Conservation (phyloP, 768 basidiomycete genomes). For the Serendipita sp. region DNA sequence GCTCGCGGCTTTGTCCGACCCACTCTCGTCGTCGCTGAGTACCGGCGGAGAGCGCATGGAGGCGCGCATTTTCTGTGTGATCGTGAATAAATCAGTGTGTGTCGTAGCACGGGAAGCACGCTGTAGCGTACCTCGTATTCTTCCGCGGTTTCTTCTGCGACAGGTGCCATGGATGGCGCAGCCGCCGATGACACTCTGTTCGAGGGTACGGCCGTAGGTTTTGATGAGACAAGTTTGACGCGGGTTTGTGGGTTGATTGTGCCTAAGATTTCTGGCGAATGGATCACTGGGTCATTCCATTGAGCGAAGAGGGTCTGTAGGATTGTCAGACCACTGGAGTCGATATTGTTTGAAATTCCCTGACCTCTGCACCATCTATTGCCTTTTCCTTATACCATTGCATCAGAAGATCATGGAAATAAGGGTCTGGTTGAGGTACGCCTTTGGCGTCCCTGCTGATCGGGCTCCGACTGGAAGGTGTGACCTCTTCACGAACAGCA, state of each 20-base stretch:
- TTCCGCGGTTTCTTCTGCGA: background rate
- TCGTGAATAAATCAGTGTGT: background rate
- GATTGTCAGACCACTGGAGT: background rate
- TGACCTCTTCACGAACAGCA: background rate
- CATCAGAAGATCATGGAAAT: background rate
- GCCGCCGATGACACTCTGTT: background rate
- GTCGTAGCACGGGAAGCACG: background rate
- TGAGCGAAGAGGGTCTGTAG: background rate
- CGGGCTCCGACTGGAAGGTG: background rate
- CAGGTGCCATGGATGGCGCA: background rate
- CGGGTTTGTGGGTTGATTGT: background rate
- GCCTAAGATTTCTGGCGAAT: background rate
- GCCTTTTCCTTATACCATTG: background rate
- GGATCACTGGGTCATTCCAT: background rate
- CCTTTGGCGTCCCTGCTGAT: background rate
- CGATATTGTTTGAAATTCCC: background rate
- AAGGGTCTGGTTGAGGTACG: background rate
- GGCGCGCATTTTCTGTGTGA: background rate
- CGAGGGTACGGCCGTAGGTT: background rate
- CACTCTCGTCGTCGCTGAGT: slow-evolving; percentile 5
- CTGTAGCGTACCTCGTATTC: background rate
- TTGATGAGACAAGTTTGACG: background rate
- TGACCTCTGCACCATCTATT: background rate
- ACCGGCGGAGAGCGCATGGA: background rate
- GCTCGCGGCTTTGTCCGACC: background rate